Evolutionary conservation across 768 basidiomycete species (phyloP), one percentile per base, ranked within the genome.

Genomic region (Phlebiopsis gigantea): DNA sequence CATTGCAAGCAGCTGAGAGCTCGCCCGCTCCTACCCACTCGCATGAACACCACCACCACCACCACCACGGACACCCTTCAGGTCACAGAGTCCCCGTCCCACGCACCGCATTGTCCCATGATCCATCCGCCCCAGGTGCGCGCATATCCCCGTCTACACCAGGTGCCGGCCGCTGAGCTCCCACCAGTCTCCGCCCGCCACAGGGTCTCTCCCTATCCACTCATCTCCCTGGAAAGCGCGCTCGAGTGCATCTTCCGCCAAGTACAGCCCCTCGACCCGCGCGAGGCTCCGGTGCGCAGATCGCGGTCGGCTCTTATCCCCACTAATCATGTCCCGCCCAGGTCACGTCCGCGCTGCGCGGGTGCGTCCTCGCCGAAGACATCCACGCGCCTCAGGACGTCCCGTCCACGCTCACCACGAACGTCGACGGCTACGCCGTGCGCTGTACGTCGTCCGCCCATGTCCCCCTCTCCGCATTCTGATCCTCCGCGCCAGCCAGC

Each of bases 391-490:
- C 81, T 1, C 75, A 79, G 29, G 74, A 89, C 63, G 78, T 89
- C 0, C 93, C 93, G 2, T 66, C 68, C 3, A 78, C 78, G 1
- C 68, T 74, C 17, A 90, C 89, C 0, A 93, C 93, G 5, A 94
- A 83, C 61, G 91, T 93, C 10, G 93, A 95, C 67, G 93, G 93
- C 0, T 96, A 96, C 66, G 93, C 93, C 4, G 69, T 94, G 0
- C 75, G 81, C 57, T 83, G 89, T 90, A 63, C 59, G 80, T 60
- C 3, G 22, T 22, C 10, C 14, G 21, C 31, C 22, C 22, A 57
- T 56, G 21, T 45, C 29, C 31, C 29, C 5, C 7, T 50, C n/a
- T 31, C 14, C 53, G 7, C 34, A 39, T 10, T 17, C n/a, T n/a
- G 12, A 39, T 12, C 34, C 3, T 10, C 34, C 34, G 41, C 19